These are phyloP conservation scores for Pseudocercospora vitis DNA, from an alignment of 2,329 filamentous ascomycete genomes.

Conservation along the genomic window DNA sequence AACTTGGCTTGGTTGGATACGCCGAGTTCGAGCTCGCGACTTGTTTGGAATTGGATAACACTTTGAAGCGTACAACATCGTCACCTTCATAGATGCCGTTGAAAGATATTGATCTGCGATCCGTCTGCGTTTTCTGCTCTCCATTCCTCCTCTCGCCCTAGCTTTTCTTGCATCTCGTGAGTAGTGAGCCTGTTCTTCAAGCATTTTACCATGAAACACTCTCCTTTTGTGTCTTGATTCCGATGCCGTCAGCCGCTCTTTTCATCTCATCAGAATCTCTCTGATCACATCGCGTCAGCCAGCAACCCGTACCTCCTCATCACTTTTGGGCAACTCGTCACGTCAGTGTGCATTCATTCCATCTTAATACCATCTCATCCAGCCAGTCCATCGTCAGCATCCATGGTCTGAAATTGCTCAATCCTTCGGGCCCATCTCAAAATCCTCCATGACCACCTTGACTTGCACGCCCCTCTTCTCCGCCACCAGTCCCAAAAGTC, in stretches of 20 bases:
- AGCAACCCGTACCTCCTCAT: too few species aligned
- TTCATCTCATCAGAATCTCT: not conserved
- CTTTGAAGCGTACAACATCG: slow-evolving; percentile 9
- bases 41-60: slow-evolving; percentile 15
- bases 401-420: too few species aligned
- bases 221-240: not conserved
- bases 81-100: not conserved
- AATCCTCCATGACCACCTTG: slow-evolving; percentile 50
- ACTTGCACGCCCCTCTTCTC: slow-evolving; percentile 61
- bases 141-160: not conserved
- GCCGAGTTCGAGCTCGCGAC: not conserved
- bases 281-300: not conserved
- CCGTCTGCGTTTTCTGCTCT: not conserved
- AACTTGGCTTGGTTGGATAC: not conserved
- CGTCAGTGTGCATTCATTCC: not conserved
- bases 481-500: slow-evolving; percentile 66
- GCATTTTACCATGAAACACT: too few species aligned
- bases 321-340: too few species aligned
- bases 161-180: not conserved
- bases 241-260: not conserved
- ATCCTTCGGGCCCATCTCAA: slow-evolving; percentile 47
- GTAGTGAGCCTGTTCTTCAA: too few species aligned
- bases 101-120: slow-evolving; percentile 1
- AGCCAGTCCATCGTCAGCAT: too few species aligned
- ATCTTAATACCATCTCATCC: not conserved